A percentile compares a stretch with the other conserved stretches of the same genome.
phyloP scores from a whole-genome alignment of 192 early-diverging fungal species.

The Obelidium mucronatum region DNA sequence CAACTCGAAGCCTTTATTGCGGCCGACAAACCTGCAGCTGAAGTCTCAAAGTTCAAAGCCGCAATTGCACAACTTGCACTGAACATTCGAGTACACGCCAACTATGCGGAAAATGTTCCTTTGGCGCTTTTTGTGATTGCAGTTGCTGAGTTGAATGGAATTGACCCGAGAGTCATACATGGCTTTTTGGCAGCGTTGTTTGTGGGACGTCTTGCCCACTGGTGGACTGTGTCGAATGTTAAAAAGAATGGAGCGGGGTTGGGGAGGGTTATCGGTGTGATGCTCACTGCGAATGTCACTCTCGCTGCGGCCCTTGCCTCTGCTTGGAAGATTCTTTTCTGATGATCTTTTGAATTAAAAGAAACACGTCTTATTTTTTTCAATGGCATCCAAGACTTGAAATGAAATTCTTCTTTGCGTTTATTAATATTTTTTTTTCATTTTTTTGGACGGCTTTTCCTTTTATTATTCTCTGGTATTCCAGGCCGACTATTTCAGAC shows the following conservation, averaged over 20 bases:
- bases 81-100: constrained; percentile 18
- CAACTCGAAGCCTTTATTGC: background rate
- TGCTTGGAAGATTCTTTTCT: background rate
- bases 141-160: constrained; percentile 11
- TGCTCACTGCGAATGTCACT: background rate
- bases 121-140: background rate
- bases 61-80: background rate
- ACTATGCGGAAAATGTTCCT: constrained; percentile 12
- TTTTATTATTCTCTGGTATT: no score
- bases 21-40: background rate
- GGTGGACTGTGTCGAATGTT: background rate
- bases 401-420: no score
- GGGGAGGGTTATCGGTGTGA: background rate
- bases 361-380: no score
- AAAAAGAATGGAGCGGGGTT: background rate
- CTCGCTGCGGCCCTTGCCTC: constrained; percentile 5
- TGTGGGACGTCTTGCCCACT: background rate
- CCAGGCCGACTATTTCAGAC: no score
- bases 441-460: no score
- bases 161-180: background rate
- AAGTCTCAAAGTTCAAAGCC: background rate
- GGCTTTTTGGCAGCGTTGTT: constrained; percentile 13
- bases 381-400: no score
- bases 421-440: no score
- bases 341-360: no score